Conservation (phyloP, 352 stramenopile genomes). For the Globisporangium viniferum region DNA sequence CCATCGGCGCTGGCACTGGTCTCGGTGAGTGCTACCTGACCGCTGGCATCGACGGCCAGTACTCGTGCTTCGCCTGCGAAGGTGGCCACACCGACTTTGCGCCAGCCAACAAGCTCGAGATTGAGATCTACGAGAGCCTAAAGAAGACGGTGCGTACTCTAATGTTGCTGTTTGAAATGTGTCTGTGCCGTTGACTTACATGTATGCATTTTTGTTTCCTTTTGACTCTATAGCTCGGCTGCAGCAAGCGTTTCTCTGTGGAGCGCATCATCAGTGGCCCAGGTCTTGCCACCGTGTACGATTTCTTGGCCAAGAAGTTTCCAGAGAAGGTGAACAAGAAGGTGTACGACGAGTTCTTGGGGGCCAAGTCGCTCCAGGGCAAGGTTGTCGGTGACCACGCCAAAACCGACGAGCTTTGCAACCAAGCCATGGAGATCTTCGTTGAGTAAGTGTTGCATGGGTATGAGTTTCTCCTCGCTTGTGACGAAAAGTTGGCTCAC, state of each 20-base stretch:
- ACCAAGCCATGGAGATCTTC: conserved; percentile 93
- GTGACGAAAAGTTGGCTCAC: neutral
- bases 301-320: conserved; percentile 93
- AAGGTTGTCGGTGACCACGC: conserved; percentile 89
- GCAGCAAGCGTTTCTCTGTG: conserved; percentile 89
- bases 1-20: conserved; percentile 95
- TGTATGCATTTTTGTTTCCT: neutral
- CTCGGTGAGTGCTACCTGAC: conserved; percentile 97
- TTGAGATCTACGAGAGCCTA: conserved; percentile 80
- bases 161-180: neutral
- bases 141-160: conserved; percentile 41
- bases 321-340: conserved; percentile 77
- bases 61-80: conserved; percentile 92
- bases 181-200: neutral
- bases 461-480: neutral
- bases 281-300: conserved; percentile 95
- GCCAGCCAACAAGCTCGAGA: conserved; percentile 85
- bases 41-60: conserved; percentile 72
- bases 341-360: conserved; percentile 70
- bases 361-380: conserved; percentile 64
- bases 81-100: conserved; percentile 96
- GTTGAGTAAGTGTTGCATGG: conserved; percentile 60
- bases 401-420: conserved; percentile 76
- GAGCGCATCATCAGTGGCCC: conserved; percentile 95
- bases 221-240: conserved; percentile 58